Conservation (phyloP, 225 moss, liverwort and hornwort species). For the Lunularia cruciata region DNA sequence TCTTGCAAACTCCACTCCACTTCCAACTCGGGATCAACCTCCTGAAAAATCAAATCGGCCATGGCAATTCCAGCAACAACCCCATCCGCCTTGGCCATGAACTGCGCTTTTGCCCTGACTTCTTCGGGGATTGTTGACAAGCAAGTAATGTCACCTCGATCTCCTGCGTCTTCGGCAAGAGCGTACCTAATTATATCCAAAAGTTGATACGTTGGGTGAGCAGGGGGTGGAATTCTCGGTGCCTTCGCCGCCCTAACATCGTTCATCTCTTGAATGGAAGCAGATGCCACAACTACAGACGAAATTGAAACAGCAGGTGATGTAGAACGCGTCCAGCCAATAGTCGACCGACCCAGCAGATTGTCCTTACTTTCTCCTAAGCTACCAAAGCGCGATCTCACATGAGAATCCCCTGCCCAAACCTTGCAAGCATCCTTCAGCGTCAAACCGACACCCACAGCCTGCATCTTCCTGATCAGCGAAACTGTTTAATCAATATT, state of each 20-base stretch:
- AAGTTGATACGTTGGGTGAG: constrained; percentile 81
- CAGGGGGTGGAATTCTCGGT: constrained; percentile 59
- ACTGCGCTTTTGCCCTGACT: constrained; percentile 74
- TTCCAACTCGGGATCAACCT: constrained; percentile 76
- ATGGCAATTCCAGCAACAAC: constrained; percentile 83
- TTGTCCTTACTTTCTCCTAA: background rate
- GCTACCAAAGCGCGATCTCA: background rate
- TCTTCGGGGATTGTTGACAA: constrained; percentile 75
- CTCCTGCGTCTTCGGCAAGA: constrained; percentile 87
- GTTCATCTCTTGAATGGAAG: background rate
- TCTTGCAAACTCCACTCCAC: constrained; percentile 82
- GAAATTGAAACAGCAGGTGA: background rate
- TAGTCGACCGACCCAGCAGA: background rate
- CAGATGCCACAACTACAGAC: background rate
- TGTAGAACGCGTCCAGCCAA: background rate
- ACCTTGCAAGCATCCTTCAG: constrained; percentile 1
- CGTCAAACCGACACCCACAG: constrained; percentile 4
- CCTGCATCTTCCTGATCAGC: constrained; percentile 15
- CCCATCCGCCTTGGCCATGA: constrained; percentile 94
- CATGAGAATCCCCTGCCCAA: background rate
- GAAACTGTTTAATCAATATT: no score
- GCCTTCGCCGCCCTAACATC: background rate
- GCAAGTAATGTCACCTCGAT: constrained; percentile 90
- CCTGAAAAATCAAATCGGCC: constrained; percentile 75
- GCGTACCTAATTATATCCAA: constrained; percentile 66